These are phyloP conservation scores for Leonotis leonurus DNA, from an alignment of 257 asterid genomes.

Conservation along the genomic window DNA sequence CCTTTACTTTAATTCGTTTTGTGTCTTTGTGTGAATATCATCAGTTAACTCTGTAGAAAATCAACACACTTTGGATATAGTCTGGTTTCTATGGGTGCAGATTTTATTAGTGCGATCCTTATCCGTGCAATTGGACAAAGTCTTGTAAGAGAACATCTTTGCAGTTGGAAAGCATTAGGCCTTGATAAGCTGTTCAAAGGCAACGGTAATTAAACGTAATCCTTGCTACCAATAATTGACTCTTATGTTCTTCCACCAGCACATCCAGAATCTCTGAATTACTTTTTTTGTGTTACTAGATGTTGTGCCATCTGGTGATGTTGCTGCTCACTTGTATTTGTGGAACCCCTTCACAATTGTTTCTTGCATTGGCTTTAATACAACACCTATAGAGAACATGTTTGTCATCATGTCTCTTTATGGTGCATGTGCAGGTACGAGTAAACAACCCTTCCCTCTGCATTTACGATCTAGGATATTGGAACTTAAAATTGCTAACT, in stretches of 20 bases:
- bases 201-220: slow-evolving; percentile 24
- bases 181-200: slow-evolving; percentile 42
- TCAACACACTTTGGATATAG: slow-evolving; percentile 76
- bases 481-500: slow-evolving; percentile 6
- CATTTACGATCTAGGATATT: slow-evolving; percentile 3
- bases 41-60: slow-evolving; percentile 18
- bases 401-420: slow-evolving; percentile 64
- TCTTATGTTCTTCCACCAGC: not conserved
- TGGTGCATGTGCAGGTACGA: slow-evolving; percentile 87
- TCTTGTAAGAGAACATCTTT: slow-evolving; percentile 49
- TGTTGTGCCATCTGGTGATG: slow-evolving; percentile 70
- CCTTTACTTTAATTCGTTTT: not conserved
- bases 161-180: slow-evolving; percentile 49
- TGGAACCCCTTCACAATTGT: slow-evolving; percentile 92
- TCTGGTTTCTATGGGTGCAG: slow-evolving; percentile 88
- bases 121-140: slow-evolving; percentile 68
- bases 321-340: slow-evolving; percentile 85
- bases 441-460: slow-evolving; percentile 9
- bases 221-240: not conserved
- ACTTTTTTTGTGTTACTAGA: slow-evolving; percentile 37
- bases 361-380: slow-evolving; percentile 82
- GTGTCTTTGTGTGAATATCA: slow-evolving; percentile 4
- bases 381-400: slow-evolving; percentile 77
- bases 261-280: slow-evolving; percentile 14
- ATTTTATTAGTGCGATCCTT: slow-evolving; percentile 66